Percentiles rank a stretch among this genome's conserved stretches.
Evolutionary conservation across 257 asterid species (phyloP).

Genomic region (Solanum lycopersicoides): DNA sequence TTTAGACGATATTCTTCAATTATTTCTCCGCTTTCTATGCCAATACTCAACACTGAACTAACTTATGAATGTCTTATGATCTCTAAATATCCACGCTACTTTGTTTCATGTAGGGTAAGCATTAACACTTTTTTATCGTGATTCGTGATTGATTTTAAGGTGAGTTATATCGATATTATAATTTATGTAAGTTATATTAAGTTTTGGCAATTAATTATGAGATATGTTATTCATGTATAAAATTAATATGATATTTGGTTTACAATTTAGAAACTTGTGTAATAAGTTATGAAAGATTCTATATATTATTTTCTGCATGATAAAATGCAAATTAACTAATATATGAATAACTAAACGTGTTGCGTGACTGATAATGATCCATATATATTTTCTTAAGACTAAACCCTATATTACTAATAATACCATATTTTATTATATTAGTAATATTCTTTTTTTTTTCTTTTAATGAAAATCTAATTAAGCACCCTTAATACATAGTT

Average conservation of each 20-base stretch:
- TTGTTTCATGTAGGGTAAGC: background rate
- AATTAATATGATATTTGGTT: too few species aligned
- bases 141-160: background rate
- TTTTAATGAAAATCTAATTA: too few species aligned
- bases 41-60: background rate
- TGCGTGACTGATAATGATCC: background rate
- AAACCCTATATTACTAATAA: too few species aligned
- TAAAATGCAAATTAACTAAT: background rate
- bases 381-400: background rate
- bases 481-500: too few species aligned
- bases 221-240: too few species aligned
- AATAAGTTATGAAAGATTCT: background rate
- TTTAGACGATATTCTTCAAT: background rate
- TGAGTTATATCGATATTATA: background rate
- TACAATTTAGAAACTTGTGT: rapidly evolving
- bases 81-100: background rate
- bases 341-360: too few species aligned
- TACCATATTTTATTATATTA: too few species aligned
- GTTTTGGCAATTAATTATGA: too few species aligned
- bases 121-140: too few species aligned
- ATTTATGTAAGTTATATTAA: background rate
- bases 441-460: too few species aligned
- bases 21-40: background rate
- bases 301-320: too few species aligned
- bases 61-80: too few species aligned